Conservation (phyloP, 345 rosid genomes). For the Gossypium arboreum region DNA sequence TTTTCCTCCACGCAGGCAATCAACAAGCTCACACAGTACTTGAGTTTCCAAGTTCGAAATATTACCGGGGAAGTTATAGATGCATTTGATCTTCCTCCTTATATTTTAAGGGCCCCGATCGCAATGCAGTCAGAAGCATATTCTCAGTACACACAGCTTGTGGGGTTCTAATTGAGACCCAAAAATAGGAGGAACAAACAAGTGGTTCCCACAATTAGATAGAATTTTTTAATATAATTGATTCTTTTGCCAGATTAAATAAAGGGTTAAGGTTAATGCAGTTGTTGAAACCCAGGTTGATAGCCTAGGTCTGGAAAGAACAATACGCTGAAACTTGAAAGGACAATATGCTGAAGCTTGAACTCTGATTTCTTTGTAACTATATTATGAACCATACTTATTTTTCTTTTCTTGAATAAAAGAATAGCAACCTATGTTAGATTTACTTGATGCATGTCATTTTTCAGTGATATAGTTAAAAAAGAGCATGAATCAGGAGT, state of each 20-base stretch:
- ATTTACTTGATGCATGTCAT: background rate
- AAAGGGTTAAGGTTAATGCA: background rate
- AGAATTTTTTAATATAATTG: too few species aligned
- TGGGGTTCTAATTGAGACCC: constrained; percentile 49
- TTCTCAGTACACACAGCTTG: constrained; percentile 76
- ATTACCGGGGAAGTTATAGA: constrained; percentile 77
- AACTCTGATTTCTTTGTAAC: background rate
- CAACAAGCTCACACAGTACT: constrained; percentile 77
- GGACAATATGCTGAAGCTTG: background rate
- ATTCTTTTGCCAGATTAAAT: background rate
- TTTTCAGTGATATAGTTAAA: background rate
- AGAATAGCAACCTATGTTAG: background rate
- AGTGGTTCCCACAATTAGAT: background rate
- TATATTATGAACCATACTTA: background rate
- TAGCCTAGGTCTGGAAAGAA: background rate
- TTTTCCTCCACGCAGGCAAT: constrained; percentile 54
- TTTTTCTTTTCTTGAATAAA: background rate
- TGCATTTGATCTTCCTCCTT: constrained; percentile 78
- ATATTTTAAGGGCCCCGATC: constrained; percentile 85
- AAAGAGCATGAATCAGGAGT: too few species aligned
- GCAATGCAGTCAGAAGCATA: constrained; percentile 94
- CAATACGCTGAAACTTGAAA: background rate
- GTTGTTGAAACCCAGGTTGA: background rate
- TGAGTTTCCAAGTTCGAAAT: constrained; percentile 85
- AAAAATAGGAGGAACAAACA: background rate